Percentiles rank a stretch among this genome's conserved stretches.
Evolutionary conservation across 495 filamentous ascomycete genomes (phyloP).

Genomic region (Cairneyella variabilis): DNA sequence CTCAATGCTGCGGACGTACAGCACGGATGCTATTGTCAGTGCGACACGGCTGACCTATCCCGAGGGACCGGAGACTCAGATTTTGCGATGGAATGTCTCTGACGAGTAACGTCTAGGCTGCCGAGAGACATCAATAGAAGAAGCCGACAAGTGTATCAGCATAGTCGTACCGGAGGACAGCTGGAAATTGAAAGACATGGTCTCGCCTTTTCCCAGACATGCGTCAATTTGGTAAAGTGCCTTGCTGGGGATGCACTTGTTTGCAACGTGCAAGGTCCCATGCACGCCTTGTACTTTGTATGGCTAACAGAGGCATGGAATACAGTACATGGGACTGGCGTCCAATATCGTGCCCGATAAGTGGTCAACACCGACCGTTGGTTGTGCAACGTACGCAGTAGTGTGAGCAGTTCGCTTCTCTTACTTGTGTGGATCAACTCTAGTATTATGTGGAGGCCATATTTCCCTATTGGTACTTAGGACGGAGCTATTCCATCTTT

Average conservation of each 20-base stretch:
- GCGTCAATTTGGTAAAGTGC: not conserved
- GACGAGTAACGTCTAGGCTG: not conserved
- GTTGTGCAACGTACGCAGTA: too few species aligned
- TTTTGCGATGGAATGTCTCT: not conserved
- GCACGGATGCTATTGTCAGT: not conserved
- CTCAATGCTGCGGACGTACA: not conserved
- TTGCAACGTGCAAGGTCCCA: not conserved
- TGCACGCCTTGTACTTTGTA: not conserved
- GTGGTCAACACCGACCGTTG: not conserved
- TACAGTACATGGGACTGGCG: not conserved
- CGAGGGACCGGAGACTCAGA: not conserved
- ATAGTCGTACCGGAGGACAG: not conserved
- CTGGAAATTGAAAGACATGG: not conserved
- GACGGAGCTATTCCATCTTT: not conserved
- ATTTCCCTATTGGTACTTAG: constrained; percentile 9
- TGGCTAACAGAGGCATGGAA: not conserved
- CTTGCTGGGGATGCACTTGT: not conserved
- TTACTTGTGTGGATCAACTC: constrained; percentile 1
- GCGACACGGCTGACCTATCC: not conserved
- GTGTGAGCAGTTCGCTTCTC: too few species aligned
- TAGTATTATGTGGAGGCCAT: not conserved
- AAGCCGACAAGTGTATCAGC: not conserved
- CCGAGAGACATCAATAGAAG: not conserved
- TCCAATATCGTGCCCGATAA: not conserved
- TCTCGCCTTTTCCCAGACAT: not conserved